phyloP scores from a whole-genome alignment of 2,329 filamentous ascomycete species.

The Amphichorda felina region DNA sequence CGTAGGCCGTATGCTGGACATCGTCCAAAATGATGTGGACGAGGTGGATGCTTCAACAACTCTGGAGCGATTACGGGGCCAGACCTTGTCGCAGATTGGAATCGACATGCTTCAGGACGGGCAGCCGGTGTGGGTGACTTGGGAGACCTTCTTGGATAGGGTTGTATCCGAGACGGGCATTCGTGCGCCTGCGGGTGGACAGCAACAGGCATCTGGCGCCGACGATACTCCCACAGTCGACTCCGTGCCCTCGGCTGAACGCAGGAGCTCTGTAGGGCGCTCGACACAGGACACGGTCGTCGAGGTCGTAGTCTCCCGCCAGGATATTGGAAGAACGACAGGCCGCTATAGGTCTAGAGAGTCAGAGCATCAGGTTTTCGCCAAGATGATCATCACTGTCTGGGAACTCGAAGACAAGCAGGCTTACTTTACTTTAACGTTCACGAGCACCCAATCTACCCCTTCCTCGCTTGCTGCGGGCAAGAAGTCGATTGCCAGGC shows the following conservation, averaged over 20 bases:
- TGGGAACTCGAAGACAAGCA: constrained; percentile 58
- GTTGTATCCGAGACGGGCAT: constrained; percentile 30
- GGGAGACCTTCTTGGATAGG: constrained; percentile 46
- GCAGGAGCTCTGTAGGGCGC: constrained; percentile 11
- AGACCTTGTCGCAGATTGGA: constrained; percentile 57
- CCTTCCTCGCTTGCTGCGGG: constrained; percentile 16
- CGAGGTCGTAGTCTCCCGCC: constrained; percentile 53
- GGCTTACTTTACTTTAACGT: constrained; percentile 63
- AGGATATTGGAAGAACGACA: constrained; percentile 26
- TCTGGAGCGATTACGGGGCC: constrained; percentile 50
- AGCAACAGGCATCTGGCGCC: constrained; percentile 6
- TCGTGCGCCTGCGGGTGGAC: constrained; percentile 9
- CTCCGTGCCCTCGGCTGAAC: constrained; percentile 17
- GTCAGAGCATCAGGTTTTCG: constrained; percentile 34
- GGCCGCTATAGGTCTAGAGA: constrained; percentile 19
- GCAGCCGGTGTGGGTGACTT: constrained; percentile 43
- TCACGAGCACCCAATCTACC: constrained; percentile 46
- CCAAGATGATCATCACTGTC: constrained; percentile 66
- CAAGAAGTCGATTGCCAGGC: constrained; percentile 25
- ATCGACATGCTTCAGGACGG: constrained; percentile 64
- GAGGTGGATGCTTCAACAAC: constrained; percentile 30
- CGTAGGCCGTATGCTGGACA: constrained; percentile 56
- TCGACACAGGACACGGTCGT: constrained; percentile 48
- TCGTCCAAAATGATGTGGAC: constrained; percentile 30
- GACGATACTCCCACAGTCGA: constrained; percentile 25